phyloP scores from a whole-genome alignment of 192 early-diverging fungal species.

The Linnemannia elongata region DNA sequence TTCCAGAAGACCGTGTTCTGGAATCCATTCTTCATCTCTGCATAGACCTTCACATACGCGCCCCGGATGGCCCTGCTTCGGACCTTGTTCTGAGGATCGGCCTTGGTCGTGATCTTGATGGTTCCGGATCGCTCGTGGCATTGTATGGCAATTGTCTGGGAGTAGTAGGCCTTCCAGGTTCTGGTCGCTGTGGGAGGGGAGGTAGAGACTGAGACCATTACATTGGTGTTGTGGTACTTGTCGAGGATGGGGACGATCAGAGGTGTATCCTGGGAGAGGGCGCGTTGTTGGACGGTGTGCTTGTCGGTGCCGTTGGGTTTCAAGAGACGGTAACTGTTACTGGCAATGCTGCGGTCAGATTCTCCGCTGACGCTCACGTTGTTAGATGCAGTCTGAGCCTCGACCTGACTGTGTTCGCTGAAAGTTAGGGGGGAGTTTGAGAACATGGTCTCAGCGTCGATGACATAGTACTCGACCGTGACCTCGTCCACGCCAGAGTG shows the following conservation, averaged over 20 bases:
- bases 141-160: conserved; percentile 58
- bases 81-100: neutral
- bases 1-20: conserved; percentile 61
- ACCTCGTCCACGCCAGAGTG: conserved; percentile 52
- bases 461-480: conserved; percentile 58
- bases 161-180: conserved; percentile 58
- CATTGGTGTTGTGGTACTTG: conserved; percentile 42
- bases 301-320: conserved; percentile 44
- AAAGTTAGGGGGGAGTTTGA: conserved; percentile 61
- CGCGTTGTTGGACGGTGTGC: conserved; percentile 18
- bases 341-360: neutral
- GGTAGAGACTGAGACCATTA: conserved; percentile 51
- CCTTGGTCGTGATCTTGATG: conserved; percentile 48
- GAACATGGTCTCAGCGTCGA: conserved; percentile 66
- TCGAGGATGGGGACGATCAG: conserved; percentile 38
- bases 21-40: conserved; percentile 35
- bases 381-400: conserved; percentile 20
- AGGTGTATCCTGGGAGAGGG: neutral
- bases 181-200: conserved; percentile 26
- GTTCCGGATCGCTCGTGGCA: conserved; percentile 55
- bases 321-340: conserved; percentile 37
- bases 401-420: conserved; percentile 57
- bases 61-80: conserved; percentile 48
- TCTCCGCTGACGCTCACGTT: neutral
- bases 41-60: conserved; percentile 67